Evolutionary conservation across 2,329 filamentous ascomycete genomes (phyloP).

Genomic region (Aspergillus tanneri): DNA sequence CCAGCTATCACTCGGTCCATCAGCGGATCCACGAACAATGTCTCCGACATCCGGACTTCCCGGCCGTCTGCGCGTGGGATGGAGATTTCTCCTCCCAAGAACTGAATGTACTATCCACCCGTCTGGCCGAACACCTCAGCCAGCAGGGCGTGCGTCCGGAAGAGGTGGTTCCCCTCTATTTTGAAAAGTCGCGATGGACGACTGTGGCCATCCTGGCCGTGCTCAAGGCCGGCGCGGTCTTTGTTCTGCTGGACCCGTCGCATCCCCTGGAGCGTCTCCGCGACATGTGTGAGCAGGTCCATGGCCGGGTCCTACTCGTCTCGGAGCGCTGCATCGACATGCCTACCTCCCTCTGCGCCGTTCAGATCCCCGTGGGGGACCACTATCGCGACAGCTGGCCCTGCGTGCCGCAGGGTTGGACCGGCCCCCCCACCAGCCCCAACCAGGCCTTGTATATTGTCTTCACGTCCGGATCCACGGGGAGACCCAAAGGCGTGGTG

Average conservation of each 20-base stretch:
- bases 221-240: background rate
- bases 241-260: background rate
- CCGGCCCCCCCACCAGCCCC: background rate
- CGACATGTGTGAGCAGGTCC: background rate
- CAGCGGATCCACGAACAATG: background rate
- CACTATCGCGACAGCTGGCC: background rate
- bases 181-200: background rate
- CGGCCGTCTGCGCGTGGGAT: background rate
- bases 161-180: background rate
- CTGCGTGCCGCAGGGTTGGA: background rate
- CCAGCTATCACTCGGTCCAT: too few species aligned
- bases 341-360: conserved; percentile 17
- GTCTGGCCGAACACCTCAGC: background rate
- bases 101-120: background rate
- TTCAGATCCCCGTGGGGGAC: too few species aligned
- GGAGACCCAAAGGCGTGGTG: conserved; percentile 76
- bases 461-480: conserved; percentile 52
- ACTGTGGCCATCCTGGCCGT: background rate
- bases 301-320: background rate
- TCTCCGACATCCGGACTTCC: background rate
- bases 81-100: background rate
- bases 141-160: background rate
- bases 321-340: too few species aligned
- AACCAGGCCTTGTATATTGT: conserved; percentile 37
- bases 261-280: background rate